Conservation (phyloP, 805 yeast genomes). For the Wickerhamiella shivajii region DNA sequence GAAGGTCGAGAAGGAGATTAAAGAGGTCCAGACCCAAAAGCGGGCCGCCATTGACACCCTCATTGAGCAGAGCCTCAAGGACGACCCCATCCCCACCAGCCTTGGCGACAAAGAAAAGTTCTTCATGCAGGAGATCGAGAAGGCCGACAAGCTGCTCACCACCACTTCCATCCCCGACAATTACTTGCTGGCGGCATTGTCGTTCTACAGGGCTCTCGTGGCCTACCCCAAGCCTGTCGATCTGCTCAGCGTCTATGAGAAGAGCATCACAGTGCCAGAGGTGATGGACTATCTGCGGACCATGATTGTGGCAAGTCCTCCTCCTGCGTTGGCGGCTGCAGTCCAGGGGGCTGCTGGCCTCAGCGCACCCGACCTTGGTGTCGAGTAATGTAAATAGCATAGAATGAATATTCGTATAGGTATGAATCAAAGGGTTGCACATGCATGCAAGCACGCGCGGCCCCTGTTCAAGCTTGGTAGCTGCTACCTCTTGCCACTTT, state of each 20-base stretch:
- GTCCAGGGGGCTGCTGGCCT: slow-evolving; percentile 37
- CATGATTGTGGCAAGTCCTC: slow-evolving; percentile 86
- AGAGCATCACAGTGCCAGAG: slow-evolving; percentile 58
- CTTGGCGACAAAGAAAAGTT: slow-evolving; percentile 55
- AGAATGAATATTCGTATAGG: not conserved
- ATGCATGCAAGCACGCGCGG: not conserved
- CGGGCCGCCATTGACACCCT: slow-evolving; percentile 46
- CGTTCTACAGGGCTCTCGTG: slow-evolving; percentile 83
- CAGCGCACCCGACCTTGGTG: slow-evolving; percentile 5
- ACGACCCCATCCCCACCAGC: slow-evolving; percentile 64
- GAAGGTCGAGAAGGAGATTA: slow-evolving; percentile 39
- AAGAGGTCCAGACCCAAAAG: slow-evolving; percentile 41
- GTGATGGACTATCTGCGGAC: slow-evolving; percentile 71
- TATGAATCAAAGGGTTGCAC: not conserved
- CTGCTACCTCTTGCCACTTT: not conserved
- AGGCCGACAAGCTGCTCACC: slow-evolving; percentile 69
- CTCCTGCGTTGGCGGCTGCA: slow-evolving; percentile 52
- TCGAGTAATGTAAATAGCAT: slow-evolving; percentile 10
- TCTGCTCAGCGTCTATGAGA: slow-evolving; percentile 77
- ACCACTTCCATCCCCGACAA: slow-evolving; percentile 40
- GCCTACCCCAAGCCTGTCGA: slow-evolving; percentile 94
- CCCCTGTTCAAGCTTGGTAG: not conserved
- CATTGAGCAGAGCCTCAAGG: slow-evolving; percentile 46
- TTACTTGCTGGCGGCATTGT: slow-evolving; percentile 61
- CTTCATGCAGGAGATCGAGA: slow-evolving; percentile 70